Conservation (phyloP, 345 rosid species). For the Populus deltoides region DNA sequence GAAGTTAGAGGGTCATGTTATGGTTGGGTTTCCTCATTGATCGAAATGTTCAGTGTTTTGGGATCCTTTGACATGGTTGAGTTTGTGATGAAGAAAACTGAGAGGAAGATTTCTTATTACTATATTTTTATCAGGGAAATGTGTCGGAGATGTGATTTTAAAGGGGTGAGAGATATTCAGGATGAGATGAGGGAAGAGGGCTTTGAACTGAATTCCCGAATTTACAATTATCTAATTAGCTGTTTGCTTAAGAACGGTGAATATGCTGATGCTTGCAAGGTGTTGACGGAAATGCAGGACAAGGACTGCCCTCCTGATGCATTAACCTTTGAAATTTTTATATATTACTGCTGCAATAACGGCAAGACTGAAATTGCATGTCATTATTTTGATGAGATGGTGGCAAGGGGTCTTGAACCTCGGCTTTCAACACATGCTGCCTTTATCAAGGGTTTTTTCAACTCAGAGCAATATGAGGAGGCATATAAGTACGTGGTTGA, state of each 20-base stretch:
- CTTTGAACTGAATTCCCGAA: conserved; percentile 21
- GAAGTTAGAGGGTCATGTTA: conserved; percentile 36
- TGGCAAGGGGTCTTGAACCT: conserved; percentile 40
- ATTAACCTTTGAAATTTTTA: conserved; percentile 49
- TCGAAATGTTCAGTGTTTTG: conserved; percentile 33
- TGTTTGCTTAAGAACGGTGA: conserved; percentile 32
- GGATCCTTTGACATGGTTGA: conserved; percentile 41
- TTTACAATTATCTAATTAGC: conserved; percentile 41
- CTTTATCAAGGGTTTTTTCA: conserved; percentile 40
- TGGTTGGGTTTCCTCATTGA: conserved; percentile 35
- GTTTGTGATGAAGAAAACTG: conserved; percentile 36
- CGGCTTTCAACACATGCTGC: conserved; percentile 43
- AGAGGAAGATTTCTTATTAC: conserved; percentile 35
- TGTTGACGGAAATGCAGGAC: conserved; percentile 37
- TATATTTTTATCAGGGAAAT: conserved; percentile 31
- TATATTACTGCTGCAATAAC: conserved; percentile 23
- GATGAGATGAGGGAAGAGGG: conserved; percentile 40
- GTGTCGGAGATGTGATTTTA: conserved; percentile 34
- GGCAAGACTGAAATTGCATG: conserved; percentile 35
- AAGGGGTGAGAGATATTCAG: conserved; percentile 28
- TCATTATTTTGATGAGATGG: conserved; percentile 40
- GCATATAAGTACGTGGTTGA: conserved; percentile 37
- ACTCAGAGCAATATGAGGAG: conserved; percentile 24
- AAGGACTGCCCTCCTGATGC: conserved; percentile 43
- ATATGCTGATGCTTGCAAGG: conserved; percentile 26